Evolutionary conservation across 2,329 filamentous ascomycete genomes (phyloP).

Genomic region (Neofusicoccum ribis): DNA sequence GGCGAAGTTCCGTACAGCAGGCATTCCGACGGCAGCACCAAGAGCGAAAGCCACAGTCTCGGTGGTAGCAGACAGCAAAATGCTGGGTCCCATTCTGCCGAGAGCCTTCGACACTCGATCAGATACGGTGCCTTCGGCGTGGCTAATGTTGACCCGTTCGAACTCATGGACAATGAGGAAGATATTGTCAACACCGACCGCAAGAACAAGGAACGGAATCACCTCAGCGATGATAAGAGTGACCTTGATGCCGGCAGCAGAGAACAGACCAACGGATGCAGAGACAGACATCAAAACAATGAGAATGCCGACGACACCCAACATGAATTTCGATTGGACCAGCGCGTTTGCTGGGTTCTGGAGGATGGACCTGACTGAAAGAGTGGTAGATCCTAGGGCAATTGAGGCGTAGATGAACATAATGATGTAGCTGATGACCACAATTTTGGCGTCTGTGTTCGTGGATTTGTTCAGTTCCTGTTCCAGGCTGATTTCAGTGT

Average conservation of each 20-base stretch:
- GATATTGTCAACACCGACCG: conserved; percentile 97
- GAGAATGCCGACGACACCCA: conserved; percentile 90
- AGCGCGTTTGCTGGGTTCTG: conserved; percentile 80
- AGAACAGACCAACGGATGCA: conserved; percentile 92
- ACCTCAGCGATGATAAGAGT: conserved; percentile 98
- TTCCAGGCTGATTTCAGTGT: conserved; percentile 90
- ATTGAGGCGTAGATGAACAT: conserved; percentile 98
- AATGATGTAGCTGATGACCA: conserved; percentile 93
- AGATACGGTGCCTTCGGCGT: conserved; percentile 85
- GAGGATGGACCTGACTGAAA: conserved; percentile 74
- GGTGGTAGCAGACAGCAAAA: conserved; percentile 89
- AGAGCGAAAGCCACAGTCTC: conserved; percentile 93
- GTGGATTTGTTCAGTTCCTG: conserved; percentile 97
- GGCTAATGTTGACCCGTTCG: conserved; percentile 87
- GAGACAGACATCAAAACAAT: conserved; percentile 98
- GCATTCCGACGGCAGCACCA: conserved; percentile 94
- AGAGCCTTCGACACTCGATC: conserved; percentile 82
- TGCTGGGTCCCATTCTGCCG: conserved; percentile 96
- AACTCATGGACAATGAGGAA: conserved; percentile 99
- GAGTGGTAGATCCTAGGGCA: conserved; percentile 82
- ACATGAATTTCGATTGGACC: conserved; percentile 93
- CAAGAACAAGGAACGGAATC: conserved; percentile 94
- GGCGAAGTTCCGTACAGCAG: conserved; percentile 95
- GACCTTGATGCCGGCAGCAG: conserved; percentile 86
- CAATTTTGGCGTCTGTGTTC: conserved; percentile 96